These are phyloP conservation scores for Penstemon barbatus DNA, from an alignment of 257 asterid species.

Conservation along the genomic window DNA sequence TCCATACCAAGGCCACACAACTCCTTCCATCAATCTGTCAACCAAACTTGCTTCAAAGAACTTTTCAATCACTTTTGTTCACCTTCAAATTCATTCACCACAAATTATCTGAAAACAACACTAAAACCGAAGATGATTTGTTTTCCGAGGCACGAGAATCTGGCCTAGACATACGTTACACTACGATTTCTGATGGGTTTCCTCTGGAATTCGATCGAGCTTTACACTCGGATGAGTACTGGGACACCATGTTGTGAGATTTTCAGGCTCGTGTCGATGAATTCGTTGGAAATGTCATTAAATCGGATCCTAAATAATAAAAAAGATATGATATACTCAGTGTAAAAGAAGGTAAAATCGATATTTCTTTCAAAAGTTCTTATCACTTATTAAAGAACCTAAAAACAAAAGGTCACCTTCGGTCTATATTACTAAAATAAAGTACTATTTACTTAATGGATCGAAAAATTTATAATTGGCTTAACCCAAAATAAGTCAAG, in stretches of 20 bases:
- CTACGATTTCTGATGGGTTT: conserved; percentile 50
- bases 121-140: conserved; percentile 17
- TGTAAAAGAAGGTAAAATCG: too few species aligned
- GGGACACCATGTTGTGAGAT: conserved; percentile 34
- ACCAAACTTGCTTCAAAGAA: conserved; percentile 64
- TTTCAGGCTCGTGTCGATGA: conserved; percentile 46
- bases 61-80: conserved; percentile 54
- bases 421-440: too few species aligned
- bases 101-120: conserved; percentile 36
- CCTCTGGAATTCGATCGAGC: conserved; percentile 41
- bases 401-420: too few species aligned
- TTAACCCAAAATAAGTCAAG: too few species aligned
- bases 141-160: conserved; percentile 39
- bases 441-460: too few species aligned
- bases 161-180: conserved; percentile 56
- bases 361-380: too few species aligned
- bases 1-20: conserved; percentile 73
- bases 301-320: conserved; percentile 29
- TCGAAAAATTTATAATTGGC: too few species aligned
- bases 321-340: too few species aligned
- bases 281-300: conserved; percentile 35
- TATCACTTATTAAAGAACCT: too few species aligned
- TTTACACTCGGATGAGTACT: conserved; percentile 21
- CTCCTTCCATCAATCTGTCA: conserved; percentile 57
- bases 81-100: conserved; percentile 51